phyloP scores from a whole-genome alignment of 352 stramenopile genomes.

The Pythium rishiriense region DNA sequence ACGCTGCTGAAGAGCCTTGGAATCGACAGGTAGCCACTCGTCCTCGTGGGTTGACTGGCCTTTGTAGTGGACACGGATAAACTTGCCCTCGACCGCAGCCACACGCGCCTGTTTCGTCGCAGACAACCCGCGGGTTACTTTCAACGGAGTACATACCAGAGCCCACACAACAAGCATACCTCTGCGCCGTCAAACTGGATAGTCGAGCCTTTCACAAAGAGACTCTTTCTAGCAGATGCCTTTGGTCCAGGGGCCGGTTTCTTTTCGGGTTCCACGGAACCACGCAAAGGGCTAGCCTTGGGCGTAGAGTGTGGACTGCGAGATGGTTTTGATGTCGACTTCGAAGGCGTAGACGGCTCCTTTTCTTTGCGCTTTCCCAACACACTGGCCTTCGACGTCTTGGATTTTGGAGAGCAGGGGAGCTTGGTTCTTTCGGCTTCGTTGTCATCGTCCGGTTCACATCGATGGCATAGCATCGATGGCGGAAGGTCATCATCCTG shows the following conservation, averaged over 20 bases:
- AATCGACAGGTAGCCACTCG: constrained; percentile 61
- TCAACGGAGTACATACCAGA: too few species aligned
- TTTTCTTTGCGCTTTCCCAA: constrained; percentile 19
- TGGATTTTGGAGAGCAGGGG: constrained; percentile 4
- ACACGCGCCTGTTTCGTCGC: constrained; percentile 49
- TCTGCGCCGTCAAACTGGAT: constrained; percentile 68
- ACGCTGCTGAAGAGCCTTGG: constrained; percentile 18
- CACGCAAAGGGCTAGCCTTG: not conserved
- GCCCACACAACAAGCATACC: constrained; percentile 28
- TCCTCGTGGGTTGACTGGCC: constrained; percentile 65
- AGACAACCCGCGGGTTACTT: too few species aligned
- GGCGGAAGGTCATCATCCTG: constrained; percentile 46
- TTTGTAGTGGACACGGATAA: constrained; percentile 82
- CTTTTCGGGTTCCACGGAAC: constrained; percentile 15
- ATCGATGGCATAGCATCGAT: constrained; percentile 60
- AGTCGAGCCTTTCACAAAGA: constrained; percentile 62
- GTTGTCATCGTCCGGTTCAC: constrained; percentile 20
- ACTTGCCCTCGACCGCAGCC: constrained; percentile 67
- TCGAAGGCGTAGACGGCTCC: constrained; percentile 30
- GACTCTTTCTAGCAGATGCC: constrained; percentile 37
- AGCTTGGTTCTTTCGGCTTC: not conserved
- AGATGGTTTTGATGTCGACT: constrained; percentile 30
- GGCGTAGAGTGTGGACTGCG: constrained; percentile 6
- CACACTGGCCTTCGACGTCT: not conserved
- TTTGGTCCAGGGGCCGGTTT: constrained; percentile 1